Conservation (phyloP, 2,329 filamentous ascomycete species). For the Didymella glomerata region DNA sequence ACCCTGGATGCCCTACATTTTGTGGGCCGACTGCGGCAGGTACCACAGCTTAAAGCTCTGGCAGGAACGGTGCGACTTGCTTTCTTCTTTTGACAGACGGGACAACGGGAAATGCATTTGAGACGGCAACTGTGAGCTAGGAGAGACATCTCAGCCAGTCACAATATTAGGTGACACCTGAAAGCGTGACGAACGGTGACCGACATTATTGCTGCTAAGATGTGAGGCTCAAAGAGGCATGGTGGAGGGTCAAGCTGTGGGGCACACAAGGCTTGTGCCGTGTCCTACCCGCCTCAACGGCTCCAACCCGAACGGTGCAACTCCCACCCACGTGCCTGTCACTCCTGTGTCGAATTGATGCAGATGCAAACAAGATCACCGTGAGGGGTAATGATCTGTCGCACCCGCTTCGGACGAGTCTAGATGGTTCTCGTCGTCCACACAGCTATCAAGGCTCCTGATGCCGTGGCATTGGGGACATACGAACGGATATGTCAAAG, state of each 20-base stretch:
- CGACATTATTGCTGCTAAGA: neutral
- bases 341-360: neutral
- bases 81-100: constrained; percentile 3
- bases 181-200: neutral
- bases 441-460: neutral
- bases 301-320: constrained; percentile 1
- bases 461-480: neutral
- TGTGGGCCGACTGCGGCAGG: constrained; percentile 1
- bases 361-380: neutral
- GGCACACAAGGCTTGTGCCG: constrained; percentile 15
- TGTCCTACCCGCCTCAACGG: constrained; percentile 10
- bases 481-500: neutral
- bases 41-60: constrained; percentile 1
- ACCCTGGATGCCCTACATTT: neutral
- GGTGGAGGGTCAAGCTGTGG: constrained; percentile 11
- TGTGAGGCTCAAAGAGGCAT: constrained; percentile 4
- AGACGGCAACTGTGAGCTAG: constrained; percentile 6
- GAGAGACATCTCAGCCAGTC: constrained; percentile 4
- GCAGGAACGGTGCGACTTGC: neutral
- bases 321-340: constrained; percentile 2
- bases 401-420: neutral
- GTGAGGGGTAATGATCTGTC: constrained; percentile 1
- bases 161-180: neutral
- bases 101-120: neutral
- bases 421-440: neutral